Evolutionary conservation across 345 rosid genomes (phyloP).

Genomic region (Orychophragmus violaceus): DNA sequence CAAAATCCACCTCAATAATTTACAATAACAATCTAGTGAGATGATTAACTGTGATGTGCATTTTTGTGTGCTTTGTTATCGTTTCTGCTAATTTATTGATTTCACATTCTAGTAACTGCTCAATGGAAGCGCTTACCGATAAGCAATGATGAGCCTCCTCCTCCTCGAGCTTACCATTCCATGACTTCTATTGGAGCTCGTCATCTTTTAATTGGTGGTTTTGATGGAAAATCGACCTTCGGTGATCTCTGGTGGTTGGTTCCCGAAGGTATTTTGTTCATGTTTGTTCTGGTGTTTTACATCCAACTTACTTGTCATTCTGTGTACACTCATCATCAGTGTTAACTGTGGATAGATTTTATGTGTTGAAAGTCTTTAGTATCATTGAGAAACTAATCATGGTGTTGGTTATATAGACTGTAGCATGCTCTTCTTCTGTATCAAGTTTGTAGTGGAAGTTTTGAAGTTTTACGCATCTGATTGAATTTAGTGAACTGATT

Average conservation of each 20-base stretch:
- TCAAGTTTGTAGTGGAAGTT: background rate
- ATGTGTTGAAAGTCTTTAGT: background rate
- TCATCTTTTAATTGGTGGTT: constrained; percentile 87
- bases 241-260: constrained; percentile 98
- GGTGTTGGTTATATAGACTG: background rate
- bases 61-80: background rate
- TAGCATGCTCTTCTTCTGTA: background rate
- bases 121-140: constrained; percentile 82
- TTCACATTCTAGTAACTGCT: constrained; percentile 57
- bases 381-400: background rate
- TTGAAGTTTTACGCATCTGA: background rate
- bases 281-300: constrained; percentile 2
- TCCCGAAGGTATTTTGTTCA: constrained; percentile 62
- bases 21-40: constrained; percentile 5
- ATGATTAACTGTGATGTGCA: constrained; percentile 2
- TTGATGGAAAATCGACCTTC: constrained; percentile 86
- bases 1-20: background rate
- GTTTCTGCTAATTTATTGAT: background rate
- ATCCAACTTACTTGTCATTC: background rate
- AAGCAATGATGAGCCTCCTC: constrained; percentile 73
- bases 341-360: background rate
- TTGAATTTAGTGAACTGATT: background rate
- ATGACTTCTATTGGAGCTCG: constrained; percentile 67
- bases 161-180: constrained; percentile 92
- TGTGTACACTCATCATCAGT: background rate